Evolutionary conservation across 176 grass and related monocot species (phyloP), one percentile per base, ranked within the genome.

Genomic region (Phragmites australis): DNA sequence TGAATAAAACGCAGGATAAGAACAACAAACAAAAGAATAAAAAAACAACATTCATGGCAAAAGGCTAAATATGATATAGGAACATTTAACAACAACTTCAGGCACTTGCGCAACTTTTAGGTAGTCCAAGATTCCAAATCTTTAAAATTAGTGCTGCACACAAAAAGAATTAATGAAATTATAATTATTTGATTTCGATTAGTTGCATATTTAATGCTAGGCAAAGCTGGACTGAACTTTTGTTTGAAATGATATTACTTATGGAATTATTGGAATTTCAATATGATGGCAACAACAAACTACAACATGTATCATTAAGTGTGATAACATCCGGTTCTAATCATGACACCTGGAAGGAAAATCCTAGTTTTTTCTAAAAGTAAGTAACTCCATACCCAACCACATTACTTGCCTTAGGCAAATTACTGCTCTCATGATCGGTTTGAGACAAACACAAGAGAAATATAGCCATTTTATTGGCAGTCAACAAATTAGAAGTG

Each of bases 1-100:
- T 48, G 19, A 83, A 72, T 21, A 68, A 58, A 85, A 81, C 11
- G 32, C 16, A 65, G 69, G 25, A 49, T 70, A 84, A 61, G 25
- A 56, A 17, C 22, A 68, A 56, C 1, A 5, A 25, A 30, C 0
- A 52, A 46, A 82, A 39, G 31, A 65, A 66, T 66, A 79, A 73
- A 48, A 48, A 8, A 53, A 63, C 14, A 16, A 34, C 45, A 75
- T 34, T 12, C 6, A 26, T 39, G 40, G 26, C 37, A 23, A 40
- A 68, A 56, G 7, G 50, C 9, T 89, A 40, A 26, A 53, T 13
- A 56, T 53, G 14, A 62, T 19, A 40, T 32, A 78, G 6, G 26
- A 51, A 48, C 69, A 61, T 8, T 53, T 32, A 54, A 40, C 27
- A 11, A 37, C 2, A 9, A 26, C 44, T 45, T 56, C 6, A 30